Evolutionary conservation across 1,139 yeast genomes (phyloP).

Genomic region (Kluyveromyces sp.): DNA sequence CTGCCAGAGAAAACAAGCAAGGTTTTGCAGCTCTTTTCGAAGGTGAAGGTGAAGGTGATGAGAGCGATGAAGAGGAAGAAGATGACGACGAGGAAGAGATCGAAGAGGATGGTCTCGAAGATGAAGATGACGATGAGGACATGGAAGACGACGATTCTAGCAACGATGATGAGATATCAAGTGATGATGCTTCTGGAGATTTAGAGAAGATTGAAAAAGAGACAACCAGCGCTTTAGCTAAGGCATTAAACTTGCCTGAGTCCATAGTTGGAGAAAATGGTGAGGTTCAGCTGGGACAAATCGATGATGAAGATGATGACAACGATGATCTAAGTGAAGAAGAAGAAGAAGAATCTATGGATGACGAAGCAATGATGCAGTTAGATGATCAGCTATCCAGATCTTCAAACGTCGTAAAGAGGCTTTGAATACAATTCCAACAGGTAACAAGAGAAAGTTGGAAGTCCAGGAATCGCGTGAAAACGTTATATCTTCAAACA

Average conservation of each 20-base stretch:
- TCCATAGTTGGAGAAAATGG: conserved; percentile 33
- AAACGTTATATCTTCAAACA: conserved; percentile 70
- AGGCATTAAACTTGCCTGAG: conserved; percentile 66
- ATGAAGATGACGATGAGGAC: conserved; percentile 31
- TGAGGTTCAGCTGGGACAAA: conserved; percentile 37
- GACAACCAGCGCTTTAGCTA: conserved; percentile 65
- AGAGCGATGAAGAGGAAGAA: conserved; percentile 32
- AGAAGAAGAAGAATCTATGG: conserved; percentile 86
- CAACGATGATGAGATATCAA: conserved; percentile 30
- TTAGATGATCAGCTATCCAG: conserved; percentile 77
- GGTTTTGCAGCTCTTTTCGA: conserved; percentile 78
- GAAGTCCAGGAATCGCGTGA: conserved; percentile 74
- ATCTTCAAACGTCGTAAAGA: conserved; percentile 78
- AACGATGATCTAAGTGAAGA: conserved; percentile 42
- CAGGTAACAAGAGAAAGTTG: conserved; percentile 61
- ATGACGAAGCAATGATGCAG: conserved; percentile 82
- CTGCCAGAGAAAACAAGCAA: conserved; percentile 68
- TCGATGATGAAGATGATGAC: conserved; percentile 31
- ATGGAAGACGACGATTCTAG: conserved; percentile 31
- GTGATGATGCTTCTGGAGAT: conserved; percentile 26
- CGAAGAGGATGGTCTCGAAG: conserved; percentile 27
- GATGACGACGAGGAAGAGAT: conserved; percentile 32
- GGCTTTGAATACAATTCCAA: conserved; percentile 42
- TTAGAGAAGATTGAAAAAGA: conserved; percentile 55
- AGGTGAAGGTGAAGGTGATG: conserved; percentile 44